Conservation (phyloP, 2,329 filamentous ascomycete species). For the Seiridium unicorne region DNA sequence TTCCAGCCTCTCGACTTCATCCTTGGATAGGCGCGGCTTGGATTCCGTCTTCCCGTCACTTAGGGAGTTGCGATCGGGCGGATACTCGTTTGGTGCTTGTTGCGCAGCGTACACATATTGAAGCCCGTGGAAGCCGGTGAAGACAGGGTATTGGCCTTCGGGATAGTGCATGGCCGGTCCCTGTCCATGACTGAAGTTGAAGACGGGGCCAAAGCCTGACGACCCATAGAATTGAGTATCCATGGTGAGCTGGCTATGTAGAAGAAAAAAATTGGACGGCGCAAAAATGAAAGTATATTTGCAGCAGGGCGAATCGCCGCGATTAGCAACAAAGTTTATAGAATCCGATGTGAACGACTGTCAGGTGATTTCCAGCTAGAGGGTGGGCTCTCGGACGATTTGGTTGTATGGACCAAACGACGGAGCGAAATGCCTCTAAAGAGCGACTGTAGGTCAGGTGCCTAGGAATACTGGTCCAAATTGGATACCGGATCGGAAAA, state of each 20-base stretch:
- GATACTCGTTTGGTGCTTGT: slow-evolving; percentile 20
- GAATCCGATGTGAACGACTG: background rate
- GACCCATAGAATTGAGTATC: slow-evolving; percentile 27
- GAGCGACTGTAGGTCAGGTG: slow-evolving; percentile 31
- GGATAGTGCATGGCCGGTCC: slow-evolving; percentile 21
- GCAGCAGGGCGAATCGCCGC: background rate
- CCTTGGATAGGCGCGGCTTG: slow-evolving; percentile 65
- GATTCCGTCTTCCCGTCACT: slow-evolving; percentile 30
- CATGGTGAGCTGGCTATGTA: slow-evolving; percentile 17
- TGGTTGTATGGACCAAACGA: background rate
- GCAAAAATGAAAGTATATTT: slow-evolving; percentile 6
- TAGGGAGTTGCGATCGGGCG: slow-evolving; percentile 21
- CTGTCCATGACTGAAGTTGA: slow-evolving; percentile 22
- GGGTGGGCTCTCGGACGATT: background rate
- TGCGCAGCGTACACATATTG: slow-evolving; percentile 29
- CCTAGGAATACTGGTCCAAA: slow-evolving; percentile 18
- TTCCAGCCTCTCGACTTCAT: slow-evolving; percentile 71
- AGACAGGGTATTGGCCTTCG: slow-evolving; percentile 23
- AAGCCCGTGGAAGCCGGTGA: slow-evolving; percentile 20
- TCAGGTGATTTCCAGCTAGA: background rate
- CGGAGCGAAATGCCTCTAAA: slow-evolving; percentile 16
- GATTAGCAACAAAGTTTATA: background rate
- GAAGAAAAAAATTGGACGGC: background rate
- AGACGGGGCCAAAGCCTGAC: slow-evolving; percentile 22
- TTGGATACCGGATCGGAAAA: slow-evolving; percentile 18